phyloP scores from a whole-genome alignment of 1,284 basidiomycete genomes.

The Trametes versicolor region DNA sequence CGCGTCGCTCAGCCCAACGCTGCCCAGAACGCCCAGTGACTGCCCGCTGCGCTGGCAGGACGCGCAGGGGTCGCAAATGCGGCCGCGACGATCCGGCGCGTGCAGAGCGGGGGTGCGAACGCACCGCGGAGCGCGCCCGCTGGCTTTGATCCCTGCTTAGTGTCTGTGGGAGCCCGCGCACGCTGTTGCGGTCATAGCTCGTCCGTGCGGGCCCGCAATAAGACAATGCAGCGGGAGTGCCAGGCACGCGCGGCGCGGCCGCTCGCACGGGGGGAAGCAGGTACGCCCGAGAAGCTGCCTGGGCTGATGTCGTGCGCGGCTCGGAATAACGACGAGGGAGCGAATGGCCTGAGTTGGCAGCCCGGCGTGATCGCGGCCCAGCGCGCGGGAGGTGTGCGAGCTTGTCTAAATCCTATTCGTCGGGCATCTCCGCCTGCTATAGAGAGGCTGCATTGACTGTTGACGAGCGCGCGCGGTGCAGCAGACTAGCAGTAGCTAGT shows the following conservation, averaged over 20 bases:
- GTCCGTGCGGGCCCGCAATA: neutral
- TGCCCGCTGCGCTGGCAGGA: neutral
- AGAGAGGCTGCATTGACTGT: neutral
- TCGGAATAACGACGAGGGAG: slow-evolving; percentile 1
- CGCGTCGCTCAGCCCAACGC: neutral
- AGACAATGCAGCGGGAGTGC: neutral
- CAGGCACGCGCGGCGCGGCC: slow-evolving; percentile 4
- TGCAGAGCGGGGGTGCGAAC: slow-evolving; percentile 8
- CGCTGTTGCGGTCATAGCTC: slow-evolving; percentile 5
- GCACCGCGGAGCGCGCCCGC: slow-evolving; percentile 3
- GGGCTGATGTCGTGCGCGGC: slow-evolving; percentile 4
- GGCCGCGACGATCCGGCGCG: slow-evolving; percentile 18
- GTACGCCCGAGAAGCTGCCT: slow-evolving; percentile 6
- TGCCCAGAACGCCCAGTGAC: neutral
- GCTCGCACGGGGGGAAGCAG: neutral
- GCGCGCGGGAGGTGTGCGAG: slow-evolving; percentile 13
- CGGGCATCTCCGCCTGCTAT: slow-evolving; percentile 9
- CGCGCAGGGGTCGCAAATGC: neutral
- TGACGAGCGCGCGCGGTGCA: neutral
- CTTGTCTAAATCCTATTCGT: slow-evolving; percentile 18
- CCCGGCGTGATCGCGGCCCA: neutral
- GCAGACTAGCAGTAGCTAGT: neutral
- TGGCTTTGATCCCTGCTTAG: neutral
- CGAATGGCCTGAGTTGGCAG: slow-evolving; percentile 1
- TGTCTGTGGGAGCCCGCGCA: neutral